Percentiles rank a stretch among this genome's conserved stretches.
phyloP scores from a whole-genome alignment of 148 eudicot species.

The Beta vulgaris region DNA sequence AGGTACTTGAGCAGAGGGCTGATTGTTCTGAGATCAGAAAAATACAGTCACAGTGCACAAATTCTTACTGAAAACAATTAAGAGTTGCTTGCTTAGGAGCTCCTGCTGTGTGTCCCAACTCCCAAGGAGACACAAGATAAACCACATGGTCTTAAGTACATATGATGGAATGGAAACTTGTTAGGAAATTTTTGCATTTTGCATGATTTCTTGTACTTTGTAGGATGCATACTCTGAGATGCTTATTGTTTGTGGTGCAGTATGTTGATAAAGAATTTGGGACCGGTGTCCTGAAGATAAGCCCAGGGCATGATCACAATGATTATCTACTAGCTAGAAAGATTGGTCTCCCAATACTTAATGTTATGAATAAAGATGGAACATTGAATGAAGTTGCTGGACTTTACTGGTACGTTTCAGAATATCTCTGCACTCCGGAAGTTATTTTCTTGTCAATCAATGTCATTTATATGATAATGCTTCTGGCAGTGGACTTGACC shows the following conservation, averaged over 20 bases:
- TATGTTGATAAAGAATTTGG: constrained; percentile 93
- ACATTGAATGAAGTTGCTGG: constrained; percentile 94
- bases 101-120: background rate
- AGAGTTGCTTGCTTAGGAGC: background rate
- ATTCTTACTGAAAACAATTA: background rate
- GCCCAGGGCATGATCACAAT: constrained; percentile 99
- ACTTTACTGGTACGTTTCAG: constrained; percentile 54
- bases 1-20: background rate
- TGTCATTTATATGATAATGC: constrained; percentile 16
- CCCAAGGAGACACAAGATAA: background rate
- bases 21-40: background rate
- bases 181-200: background rate
- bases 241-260: constrained; percentile 37
- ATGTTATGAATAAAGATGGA: constrained; percentile 95
- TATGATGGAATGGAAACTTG: background rate
- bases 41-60: background rate
- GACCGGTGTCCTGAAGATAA: constrained; percentile 94
- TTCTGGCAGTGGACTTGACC: constrained; percentile 79
- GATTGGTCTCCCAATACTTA: constrained; percentile 92
- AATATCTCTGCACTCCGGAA: background rate
- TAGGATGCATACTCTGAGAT: background rate
- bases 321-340: constrained; percentile 95
- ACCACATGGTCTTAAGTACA: background rate
- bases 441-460: constrained; percentile 1
- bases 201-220: constrained; percentile 6